Conservation (phyloP, 805 yeast species). For the Pichia scutulata region DNA sequence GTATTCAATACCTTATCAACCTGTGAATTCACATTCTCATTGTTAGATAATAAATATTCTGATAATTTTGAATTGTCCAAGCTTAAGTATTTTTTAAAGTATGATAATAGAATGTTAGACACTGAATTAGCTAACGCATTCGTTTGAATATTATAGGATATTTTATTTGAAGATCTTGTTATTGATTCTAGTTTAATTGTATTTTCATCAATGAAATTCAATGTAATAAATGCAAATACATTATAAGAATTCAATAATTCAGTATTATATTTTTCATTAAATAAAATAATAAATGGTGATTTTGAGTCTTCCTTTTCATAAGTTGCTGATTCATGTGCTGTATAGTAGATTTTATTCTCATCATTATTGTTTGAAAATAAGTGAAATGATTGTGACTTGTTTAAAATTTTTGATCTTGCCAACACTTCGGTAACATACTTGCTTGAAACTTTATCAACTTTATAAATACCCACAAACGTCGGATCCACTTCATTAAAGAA, state of each 20-base stretch:
- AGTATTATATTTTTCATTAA: slow-evolving; percentile 45
- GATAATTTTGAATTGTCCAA: slow-evolving; percentile 28
- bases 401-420: slow-evolving; percentile 63
- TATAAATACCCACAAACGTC: slow-evolving; percentile 17
- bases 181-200: slow-evolving; percentile 22
- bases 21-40: slow-evolving; percentile 18
- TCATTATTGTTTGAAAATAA: slow-evolving; percentile 46
- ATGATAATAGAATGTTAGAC: slow-evolving; percentile 31
- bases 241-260: slow-evolving; percentile 27
- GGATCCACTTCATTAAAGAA: slow-evolving; percentile 19
- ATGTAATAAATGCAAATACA: slow-evolving; percentile 19
- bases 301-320: slow-evolving; percentile 49
- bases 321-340: slow-evolving; percentile 57
- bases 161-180: slow-evolving; percentile 17
- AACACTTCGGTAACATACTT: slow-evolving; percentile 45
- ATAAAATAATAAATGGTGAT: slow-evolving; percentile 57
- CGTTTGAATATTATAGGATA: slow-evolving; percentile 22
- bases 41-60: slow-evolving; percentile 23
- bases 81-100: slow-evolving; percentile 29
- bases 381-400: slow-evolving; percentile 81
- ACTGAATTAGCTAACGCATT: slow-evolving; percentile 30
- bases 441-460: slow-evolving; percentile 20
- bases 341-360: slow-evolving; percentile 39
- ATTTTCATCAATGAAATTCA: slow-evolving; percentile 18
- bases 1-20: slow-evolving; percentile 6